Evolutionary conservation across 2,329 filamentous ascomycete genomes (phyloP).

Genomic region (Trichophyton mentagrophytes): DNA sequence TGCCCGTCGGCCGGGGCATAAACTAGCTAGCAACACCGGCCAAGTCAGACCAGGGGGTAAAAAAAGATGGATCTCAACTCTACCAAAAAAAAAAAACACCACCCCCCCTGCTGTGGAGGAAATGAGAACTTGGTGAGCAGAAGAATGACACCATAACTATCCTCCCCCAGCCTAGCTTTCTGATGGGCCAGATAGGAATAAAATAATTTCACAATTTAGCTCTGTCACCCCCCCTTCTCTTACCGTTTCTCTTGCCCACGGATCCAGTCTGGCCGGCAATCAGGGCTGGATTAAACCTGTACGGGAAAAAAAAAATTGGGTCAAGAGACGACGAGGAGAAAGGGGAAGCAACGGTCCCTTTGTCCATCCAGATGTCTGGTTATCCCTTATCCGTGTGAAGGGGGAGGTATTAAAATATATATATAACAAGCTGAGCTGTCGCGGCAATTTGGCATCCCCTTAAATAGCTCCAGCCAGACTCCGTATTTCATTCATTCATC

Average conservation of each 20-base stretch:
- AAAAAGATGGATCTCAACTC: background rate
- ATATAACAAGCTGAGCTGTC: background rate
- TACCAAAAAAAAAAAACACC: background rate
- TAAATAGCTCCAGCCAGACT: background rate
- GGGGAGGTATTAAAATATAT: background rate
- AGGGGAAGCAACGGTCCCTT: background rate
- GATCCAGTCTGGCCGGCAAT: background rate
- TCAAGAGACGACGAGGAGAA: background rate
- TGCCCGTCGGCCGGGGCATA: background rate
- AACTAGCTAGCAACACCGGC: background rate
- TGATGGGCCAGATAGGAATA: background rate
- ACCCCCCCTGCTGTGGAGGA: background rate
- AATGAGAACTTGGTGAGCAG: background rate
- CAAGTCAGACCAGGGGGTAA: conserved; percentile 3
- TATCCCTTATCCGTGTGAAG: no score
- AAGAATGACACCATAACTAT: background rate
- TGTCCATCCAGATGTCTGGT: background rate
- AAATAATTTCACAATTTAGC: conserved; percentile 2
- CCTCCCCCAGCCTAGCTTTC: background rate
- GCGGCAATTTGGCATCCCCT: background rate
- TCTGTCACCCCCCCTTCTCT: background rate
- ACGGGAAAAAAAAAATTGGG: background rate
- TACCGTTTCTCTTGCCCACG: background rate
- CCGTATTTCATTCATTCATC: background rate
- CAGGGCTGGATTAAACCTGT: background rate